Conservation (phyloP, 805 yeast species). For the Sungouiella blattae region DNA sequence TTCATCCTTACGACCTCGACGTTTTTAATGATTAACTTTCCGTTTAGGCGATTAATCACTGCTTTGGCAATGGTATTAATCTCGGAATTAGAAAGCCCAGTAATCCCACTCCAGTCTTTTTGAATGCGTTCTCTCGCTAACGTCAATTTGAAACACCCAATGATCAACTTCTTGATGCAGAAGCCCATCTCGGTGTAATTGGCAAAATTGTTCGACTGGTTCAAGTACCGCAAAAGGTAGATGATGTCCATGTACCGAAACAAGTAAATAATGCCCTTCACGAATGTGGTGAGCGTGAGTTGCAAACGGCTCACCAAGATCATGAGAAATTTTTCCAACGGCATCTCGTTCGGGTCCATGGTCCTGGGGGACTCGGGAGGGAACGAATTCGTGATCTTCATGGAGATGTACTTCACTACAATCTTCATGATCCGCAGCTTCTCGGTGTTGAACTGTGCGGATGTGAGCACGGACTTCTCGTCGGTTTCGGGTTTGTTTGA, state of each 20-base stretch:
- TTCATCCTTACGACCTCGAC: slow-evolving; percentile 36
- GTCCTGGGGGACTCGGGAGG: slow-evolving; percentile 36
- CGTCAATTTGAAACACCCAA: slow-evolving; percentile 40
- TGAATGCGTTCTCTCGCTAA: slow-evolving; percentile 28
- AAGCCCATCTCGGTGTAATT: slow-evolving; percentile 43
- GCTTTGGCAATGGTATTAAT: slow-evolving; percentile 33
- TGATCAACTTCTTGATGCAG: slow-evolving; percentile 36
- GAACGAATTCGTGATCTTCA: slow-evolving; percentile 41
- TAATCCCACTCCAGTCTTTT: slow-evolving; percentile 32
- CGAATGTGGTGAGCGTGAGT: slow-evolving; percentile 32
- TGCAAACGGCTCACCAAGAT: slow-evolving; percentile 36
- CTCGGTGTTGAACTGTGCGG: slow-evolving; percentile 27
- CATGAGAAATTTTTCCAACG: slow-evolving; percentile 38
- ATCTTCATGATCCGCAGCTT: slow-evolving; percentile 39
- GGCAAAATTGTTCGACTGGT: slow-evolving; percentile 43
- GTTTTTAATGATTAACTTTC: slow-evolving; percentile 36
- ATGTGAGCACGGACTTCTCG: slow-evolving; percentile 1
- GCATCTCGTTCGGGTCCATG: slow-evolving; percentile 25
- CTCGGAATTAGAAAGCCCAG: slow-evolving; percentile 36
- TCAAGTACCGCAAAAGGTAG: slow-evolving; percentile 41
- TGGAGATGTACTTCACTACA: slow-evolving; percentile 40
- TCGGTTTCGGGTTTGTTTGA: neutral
- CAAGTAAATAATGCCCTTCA: slow-evolving; percentile 40
- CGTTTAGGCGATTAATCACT: slow-evolving; percentile 37
- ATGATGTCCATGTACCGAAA: slow-evolving; percentile 47